Evolutionary conservation across 768 basidiomycete species (phyloP).

Genomic region (Amanita brunnescens): DNA sequence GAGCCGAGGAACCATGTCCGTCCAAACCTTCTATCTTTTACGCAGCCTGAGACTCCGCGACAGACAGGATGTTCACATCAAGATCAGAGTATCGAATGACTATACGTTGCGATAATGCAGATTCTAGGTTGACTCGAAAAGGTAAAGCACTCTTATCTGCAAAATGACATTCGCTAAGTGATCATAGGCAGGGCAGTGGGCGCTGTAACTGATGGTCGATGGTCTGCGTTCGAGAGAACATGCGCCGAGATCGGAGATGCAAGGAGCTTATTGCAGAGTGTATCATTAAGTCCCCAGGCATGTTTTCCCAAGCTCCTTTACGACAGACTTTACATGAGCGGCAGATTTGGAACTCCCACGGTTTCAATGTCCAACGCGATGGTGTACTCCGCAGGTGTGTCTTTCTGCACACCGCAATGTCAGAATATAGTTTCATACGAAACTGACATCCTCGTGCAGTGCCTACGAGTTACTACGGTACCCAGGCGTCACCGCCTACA

Average conservation of each 20-base stretch:
- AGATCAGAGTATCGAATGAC: conserved; percentile 88
- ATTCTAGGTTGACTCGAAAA: conserved; percentile 69
- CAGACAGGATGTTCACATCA: conserved; percentile 92
- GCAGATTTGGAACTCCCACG: conserved; percentile 32
- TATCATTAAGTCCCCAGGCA: conserved; percentile 36
- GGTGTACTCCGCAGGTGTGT: conserved; percentile 35
- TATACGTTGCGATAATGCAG: conserved; percentile 84
- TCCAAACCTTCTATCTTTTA: conserved; percentile 8
- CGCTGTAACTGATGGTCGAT: conserved; percentile 37
- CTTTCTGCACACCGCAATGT: no score
- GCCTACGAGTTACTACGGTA: conserved; percentile 68
- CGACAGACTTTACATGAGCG: not conserved
- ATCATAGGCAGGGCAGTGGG: conserved; percentile 32
- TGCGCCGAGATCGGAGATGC: conserved; percentile 25
- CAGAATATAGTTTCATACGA: no score
- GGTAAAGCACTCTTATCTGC: conserved; percentile 29
- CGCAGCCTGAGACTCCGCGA: not conserved
- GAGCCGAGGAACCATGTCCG: conserved; percentile 86
- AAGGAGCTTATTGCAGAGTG: conserved; percentile 26
- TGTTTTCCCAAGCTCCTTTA: not conserved
- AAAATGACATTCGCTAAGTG: not conserved
- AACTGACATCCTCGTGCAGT: conserved; percentile 31
- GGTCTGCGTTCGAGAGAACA: conserved; percentile 28
- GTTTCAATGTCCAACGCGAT: conserved; percentile 36
- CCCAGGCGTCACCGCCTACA: conserved; percentile 37